Evolutionary conservation across 1,139 yeast genomes (phyloP).

Genomic region (Saccharomycopsis hybrid): DNA sequence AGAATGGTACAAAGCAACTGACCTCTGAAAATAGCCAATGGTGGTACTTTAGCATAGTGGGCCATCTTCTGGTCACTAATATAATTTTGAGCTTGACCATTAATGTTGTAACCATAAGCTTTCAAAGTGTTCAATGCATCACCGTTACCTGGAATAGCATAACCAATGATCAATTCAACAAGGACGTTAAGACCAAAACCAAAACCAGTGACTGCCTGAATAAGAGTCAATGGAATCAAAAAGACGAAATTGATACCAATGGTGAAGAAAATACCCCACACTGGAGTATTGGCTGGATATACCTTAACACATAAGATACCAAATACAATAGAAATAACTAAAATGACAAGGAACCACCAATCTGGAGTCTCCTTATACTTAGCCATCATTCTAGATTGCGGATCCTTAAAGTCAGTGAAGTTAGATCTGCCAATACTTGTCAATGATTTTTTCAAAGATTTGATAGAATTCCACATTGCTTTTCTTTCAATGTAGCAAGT

Average conservation of each 20-base stretch:
- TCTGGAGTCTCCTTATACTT: conserved; percentile 57
- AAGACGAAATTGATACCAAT: conserved; percentile 47
- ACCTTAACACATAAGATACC: conserved; percentile 42
- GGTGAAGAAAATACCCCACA: conserved; percentile 50
- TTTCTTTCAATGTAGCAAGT: conserved; percentile 28
- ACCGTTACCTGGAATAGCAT: conserved; percentile 58
- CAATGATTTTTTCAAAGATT: conserved; percentile 27
- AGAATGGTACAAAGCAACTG: conserved; percentile 43
- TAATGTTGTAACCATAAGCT: conserved; percentile 52
- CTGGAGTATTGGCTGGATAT: conserved; percentile 40
- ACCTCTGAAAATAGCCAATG: conserved; percentile 52
- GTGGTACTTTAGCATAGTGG: conserved; percentile 55
- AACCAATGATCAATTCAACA: conserved; percentile 55
- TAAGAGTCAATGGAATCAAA: conserved; percentile 43
- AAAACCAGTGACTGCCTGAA: conserved; percentile 48
- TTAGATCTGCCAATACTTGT: conserved; percentile 32
- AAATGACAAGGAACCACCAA: conserved; percentile 47
- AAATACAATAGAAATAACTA: conserved; percentile 41
- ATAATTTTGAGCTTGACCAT: conserved; percentile 53
- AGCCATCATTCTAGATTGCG: conserved; percentile 51
- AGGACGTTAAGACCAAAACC: conserved; percentile 49
- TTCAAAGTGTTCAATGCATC: conserved; percentile 52
- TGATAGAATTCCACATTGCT: conserved; percentile 25
- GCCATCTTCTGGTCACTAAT: conserved; percentile 51
- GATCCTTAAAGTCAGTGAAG: conserved; percentile 38